Evolutionary conservation across 2,329 filamentous ascomycete species (phyloP), one percentile per base, ranked within the genome.

Genomic region (Microcyclospora tardicrescens): DNA sequence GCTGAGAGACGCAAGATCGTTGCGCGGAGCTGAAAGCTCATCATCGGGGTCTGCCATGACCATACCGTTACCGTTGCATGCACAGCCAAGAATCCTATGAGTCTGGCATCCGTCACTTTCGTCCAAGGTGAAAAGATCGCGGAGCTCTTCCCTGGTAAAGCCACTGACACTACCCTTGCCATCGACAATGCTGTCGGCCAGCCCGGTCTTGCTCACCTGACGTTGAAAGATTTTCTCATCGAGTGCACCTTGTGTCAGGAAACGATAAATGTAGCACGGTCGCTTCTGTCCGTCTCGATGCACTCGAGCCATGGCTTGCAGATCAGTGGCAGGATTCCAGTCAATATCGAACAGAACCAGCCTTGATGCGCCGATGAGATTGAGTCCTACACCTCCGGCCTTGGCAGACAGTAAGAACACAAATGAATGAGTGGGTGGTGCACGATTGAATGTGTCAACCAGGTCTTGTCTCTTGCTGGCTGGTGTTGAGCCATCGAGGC

Each of bases 161-260:
- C 72, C 74, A 8, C 71, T 66, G 16, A 69, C 70, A 28, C 63
- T 67, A 28, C 68, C 66, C 53, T 79, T 81, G 43, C 75, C 70
- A 46, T 84, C 79, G 51, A 84, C 78, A 24, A 84, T 76, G 38
- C 75, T 79, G 51, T 82, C 77, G 2, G 79, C 78, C 2, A 84
- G 63, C 2, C 78, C 78, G 48, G 75, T 70, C 57, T 84, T 84
- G 38, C 75, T 81, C 29, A 82, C 65, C 54, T 84, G 80, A 8
- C 80, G 66, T 55, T 84, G 79, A 61, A 75, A 84, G 41, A 84
- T 84, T 59, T 81, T 83, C 59, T 84, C 79, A 45, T 84, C 80
- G 13, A 84, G 63, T 4, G 73, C 76, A 8, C 79, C 79, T 41
- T 79, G 74, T 3, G 79, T 73, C 10, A 84, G 54, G 40, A 84